Percentiles rank a stretch among this genome's conserved stretches.
These are phyloP conservation scores for Dendryphion nanum DNA, from an alignment of 2,329 filamentous ascomycete species.

Conservation along the genomic window DNA sequence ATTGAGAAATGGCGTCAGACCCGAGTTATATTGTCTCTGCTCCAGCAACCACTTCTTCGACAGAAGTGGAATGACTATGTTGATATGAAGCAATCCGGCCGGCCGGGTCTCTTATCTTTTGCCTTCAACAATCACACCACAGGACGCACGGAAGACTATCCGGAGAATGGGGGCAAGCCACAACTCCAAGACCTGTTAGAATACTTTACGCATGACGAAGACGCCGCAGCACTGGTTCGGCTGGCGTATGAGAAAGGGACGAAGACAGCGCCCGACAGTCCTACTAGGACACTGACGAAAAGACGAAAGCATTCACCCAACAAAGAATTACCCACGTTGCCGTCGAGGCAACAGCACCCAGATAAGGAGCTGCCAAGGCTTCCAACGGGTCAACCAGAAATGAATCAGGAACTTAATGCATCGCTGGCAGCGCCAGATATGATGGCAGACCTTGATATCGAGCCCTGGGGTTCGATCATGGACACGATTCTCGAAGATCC, in stretches of 20 bases:
- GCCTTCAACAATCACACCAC: constrained; percentile 25
- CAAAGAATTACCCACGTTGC: no score
- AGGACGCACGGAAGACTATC: constrained; percentile 29
- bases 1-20: constrained; percentile 66
- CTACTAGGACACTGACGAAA: no score
- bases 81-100: constrained; percentile 12
- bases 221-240: constrained; percentile 17
- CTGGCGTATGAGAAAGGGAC: constrained; percentile 20
- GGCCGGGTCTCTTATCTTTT: constrained; percentile 12
- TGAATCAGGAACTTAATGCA: no score
- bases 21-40: constrained; percentile 62
- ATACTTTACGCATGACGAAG: constrained; percentile 17
- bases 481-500: neutral
- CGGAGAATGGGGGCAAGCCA: constrained; percentile 15
- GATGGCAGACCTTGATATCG: no score
- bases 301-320: no score
- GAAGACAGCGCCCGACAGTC: neutral
- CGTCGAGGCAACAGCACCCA: no score
- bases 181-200: constrained; percentile 32
- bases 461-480: no score
- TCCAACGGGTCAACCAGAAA: no score
- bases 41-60: constrained; percentile 61
- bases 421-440: no score
- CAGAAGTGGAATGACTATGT: constrained; percentile 51
- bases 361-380: neutral